phyloP scores from a whole-genome alignment of 202 grass and related monocot species.

The Eragrostis tef region DNA sequence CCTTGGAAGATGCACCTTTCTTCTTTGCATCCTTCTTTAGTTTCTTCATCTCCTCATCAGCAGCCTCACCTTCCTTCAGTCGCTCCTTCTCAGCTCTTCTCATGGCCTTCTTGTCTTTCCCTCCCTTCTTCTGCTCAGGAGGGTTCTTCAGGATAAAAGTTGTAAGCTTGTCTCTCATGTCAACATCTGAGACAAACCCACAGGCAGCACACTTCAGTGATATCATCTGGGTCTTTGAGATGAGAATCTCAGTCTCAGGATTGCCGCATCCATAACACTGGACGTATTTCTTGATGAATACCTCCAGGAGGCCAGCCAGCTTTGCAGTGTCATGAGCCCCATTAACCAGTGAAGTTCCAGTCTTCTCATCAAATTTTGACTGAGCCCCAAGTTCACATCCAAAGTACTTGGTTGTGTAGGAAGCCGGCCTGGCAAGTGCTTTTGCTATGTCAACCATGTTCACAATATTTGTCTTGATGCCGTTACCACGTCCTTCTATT shows the following conservation, averaged over 20 bases:
- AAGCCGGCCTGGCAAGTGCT: slow-evolving; percentile 70
- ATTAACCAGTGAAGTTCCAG: slow-evolving; percentile 64
- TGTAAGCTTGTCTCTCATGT: slow-evolving; percentile 77
- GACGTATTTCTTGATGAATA: slow-evolving; percentile 89
- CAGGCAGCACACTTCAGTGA: slow-evolving; percentile 86
- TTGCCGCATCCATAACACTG: slow-evolving; percentile 78
- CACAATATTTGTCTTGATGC: slow-evolving; percentile 85
- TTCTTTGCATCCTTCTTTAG: slow-evolving; percentile 83
- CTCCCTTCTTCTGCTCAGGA: slow-evolving; percentile 70
- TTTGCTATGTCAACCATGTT: slow-evolving; percentile 93
- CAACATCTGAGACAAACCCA: slow-evolving; percentile 75
- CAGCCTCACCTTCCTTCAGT: slow-evolving; percentile 75
- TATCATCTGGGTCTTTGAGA: slow-evolving; percentile 69
- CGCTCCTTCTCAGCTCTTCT: slow-evolving; percentile 84
- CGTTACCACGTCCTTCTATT: slow-evolving; percentile 82
- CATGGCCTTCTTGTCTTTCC: slow-evolving; percentile 75
- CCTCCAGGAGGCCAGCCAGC: slow-evolving; percentile 75
- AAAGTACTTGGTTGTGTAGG: slow-evolving; percentile 84
- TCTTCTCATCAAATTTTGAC: slow-evolving; percentile 72
- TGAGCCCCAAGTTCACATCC: slow-evolving; percentile 72
- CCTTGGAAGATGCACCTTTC: slow-evolving; percentile 60
- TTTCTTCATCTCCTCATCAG: slow-evolving; percentile 83
- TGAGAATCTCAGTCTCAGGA: slow-evolving; percentile 73
- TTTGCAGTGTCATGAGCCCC: slow-evolving; percentile 81
- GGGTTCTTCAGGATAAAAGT: slow-evolving; percentile 71